Evolutionary conservation across 2,329 filamentous ascomycete genomes (phyloP).

Genomic region (Aureobasidium uvarum): DNA sequence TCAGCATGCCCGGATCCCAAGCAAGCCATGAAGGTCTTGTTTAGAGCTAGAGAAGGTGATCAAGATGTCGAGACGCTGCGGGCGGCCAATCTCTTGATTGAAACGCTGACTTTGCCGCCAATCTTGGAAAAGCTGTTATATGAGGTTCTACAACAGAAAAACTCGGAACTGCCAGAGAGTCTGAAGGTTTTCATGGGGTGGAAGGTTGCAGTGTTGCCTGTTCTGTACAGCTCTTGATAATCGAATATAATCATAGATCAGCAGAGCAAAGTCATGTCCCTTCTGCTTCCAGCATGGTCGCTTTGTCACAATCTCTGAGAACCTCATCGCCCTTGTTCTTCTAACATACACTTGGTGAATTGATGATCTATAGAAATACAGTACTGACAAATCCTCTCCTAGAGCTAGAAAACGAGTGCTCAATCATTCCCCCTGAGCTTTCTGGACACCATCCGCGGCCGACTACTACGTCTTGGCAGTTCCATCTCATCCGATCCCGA

Average conservation of each 20-base stretch:
- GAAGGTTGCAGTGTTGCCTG: slow-evolving; percentile 26
- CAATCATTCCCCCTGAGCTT: not conserved
- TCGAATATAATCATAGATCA: not conserved
- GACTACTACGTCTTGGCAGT: slow-evolving; percentile 1
- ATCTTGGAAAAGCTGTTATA: slow-evolving; percentile 23
- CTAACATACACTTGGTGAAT: too few relatives aligned
- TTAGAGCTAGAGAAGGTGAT: slow-evolving; percentile 40
- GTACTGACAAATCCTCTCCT: too few relatives aligned
- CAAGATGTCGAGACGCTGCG: slow-evolving; percentile 34
- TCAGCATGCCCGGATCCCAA: slow-evolving; percentile 43
- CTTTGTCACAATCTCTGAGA: too few relatives aligned
- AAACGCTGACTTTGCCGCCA: slow-evolving; percentile 45
- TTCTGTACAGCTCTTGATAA: not conserved
- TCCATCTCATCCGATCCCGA: not conserved
- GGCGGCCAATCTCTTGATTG: slow-evolving; percentile 46
- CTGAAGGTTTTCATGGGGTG: slow-evolving; percentile 25
- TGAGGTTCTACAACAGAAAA: slow-evolving; percentile 10
- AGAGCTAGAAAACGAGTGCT: not conserved
- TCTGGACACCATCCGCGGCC: not conserved
- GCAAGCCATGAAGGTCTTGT: slow-evolving; percentile 60
- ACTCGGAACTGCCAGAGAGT: slow-evolving; percentile 24
- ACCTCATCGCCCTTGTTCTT: too few relatives aligned
- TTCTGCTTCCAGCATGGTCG: too few relatives aligned
- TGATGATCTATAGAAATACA: too few relatives aligned
- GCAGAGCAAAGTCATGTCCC: too few relatives aligned